Evolutionary conservation across 306 rosid species (phyloP), one percentile per base, ranked within the genome.

Genomic region (Betula pendula): DNA sequence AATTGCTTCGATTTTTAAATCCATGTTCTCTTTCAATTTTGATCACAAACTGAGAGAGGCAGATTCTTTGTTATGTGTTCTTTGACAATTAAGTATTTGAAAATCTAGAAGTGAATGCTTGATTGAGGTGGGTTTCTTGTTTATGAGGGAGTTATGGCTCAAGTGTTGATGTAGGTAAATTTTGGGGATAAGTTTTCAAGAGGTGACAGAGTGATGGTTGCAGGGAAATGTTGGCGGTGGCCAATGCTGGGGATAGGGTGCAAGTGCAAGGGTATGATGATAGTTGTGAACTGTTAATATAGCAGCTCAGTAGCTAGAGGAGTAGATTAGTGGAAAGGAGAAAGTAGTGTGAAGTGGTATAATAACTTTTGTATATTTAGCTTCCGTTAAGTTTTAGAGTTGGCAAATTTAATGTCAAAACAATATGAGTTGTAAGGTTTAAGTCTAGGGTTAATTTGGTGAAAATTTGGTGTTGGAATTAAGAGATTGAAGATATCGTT

Each of bases 141-240:
- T 68, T 80, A 43, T 14, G 62, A 8, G 59, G 59, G 25, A 52
- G 59, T 52, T n/a, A 52, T 52, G 25, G 51, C 2, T 40, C 2
- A 19, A 13, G 29, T 20, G 35, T n/a, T 22, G 6, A 19, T 42
- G 44, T 63, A 38, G 8, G 53, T 51, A 47, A 60, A 50, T 74
- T 40, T 58, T 68, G 33, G 53, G 22, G 35, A 20, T 63, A 73
- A 77, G 42, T 68, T 67, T 27, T 35, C 20, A 13, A 67, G 78
- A 22, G 65, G 65, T 27, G 42, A 17, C 16, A 59, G 47, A 45
- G 47, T 62, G 67, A 38, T 38, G 42, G 42, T 55, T 59, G 66
- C 40, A 72, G 33, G 68, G 20, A 27, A 58, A 60, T 60, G 11
- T 60, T 60, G 20, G 20, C 5, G 29, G 25, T 6, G 8, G 12